Evolutionary conservation across 257 asterid genomes (phyloP).

Genomic region (Anisodus tanguticus): DNA sequence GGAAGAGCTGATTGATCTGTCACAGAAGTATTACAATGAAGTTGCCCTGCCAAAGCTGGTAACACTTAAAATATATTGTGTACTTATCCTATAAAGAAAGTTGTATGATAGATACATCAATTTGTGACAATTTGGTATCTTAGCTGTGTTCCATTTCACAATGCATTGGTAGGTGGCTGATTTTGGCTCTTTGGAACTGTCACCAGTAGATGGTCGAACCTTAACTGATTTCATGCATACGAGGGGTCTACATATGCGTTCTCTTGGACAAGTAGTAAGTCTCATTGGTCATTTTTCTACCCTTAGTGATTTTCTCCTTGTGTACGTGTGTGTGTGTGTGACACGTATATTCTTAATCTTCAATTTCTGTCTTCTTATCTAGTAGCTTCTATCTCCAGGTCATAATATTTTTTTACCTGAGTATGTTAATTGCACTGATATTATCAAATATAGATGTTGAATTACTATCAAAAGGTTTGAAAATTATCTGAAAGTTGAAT

Average conservation of each 20-base stretch:
- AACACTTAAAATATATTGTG: conserved; percentile 29
- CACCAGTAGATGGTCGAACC: conserved; percentile 98
- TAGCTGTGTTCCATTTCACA: conserved; percentile 31
- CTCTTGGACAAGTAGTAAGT: conserved; percentile 98
- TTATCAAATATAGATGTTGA: conserved; percentile 11
- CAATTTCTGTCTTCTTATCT: not conserved
- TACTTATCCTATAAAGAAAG: conserved; percentile 26
- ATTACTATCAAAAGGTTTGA: not conserved
- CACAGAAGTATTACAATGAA: conserved; percentile 76
- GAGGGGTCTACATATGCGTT: conserved; percentile 97
- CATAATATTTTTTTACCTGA: conserved; percentile 11
- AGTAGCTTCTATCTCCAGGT: not conserved
- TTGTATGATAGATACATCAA: conserved; percentile 8
- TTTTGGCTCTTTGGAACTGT: conserved; percentile 98
- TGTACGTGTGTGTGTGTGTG: not conserved
- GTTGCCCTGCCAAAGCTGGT: conserved; percentile 98
- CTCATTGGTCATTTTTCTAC: conserved; percentile 28
- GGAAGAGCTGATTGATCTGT: conserved; percentile 72
- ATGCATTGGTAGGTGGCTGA: conserved; percentile 79
- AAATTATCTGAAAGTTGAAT: conserved; percentile 23
- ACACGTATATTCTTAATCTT: not conserved
- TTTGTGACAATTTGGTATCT: conserved; percentile 34
- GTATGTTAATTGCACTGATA: not conserved
- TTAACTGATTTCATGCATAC: conserved; percentile 99
- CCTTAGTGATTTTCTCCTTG: not conserved